Percentiles rank a stretch among this genome's conserved stretches.
phyloP scores from a whole-genome alignment of 768 basidiomycete genomes.

The Agaricus subrufescens region DNA sequence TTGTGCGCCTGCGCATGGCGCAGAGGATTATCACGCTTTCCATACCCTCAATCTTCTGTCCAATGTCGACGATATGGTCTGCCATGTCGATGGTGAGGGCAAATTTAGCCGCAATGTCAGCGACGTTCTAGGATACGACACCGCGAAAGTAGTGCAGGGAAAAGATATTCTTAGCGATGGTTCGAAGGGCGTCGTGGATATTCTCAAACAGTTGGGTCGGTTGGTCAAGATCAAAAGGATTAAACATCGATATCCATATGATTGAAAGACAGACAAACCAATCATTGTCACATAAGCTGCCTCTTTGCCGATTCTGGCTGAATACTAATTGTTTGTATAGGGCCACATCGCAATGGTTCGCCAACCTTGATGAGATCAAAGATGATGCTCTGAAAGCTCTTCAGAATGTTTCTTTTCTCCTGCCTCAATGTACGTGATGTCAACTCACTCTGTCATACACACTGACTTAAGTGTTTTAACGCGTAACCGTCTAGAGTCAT shows the following conservation, averaged over 20 bases:
- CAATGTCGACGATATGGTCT: constrained; percentile 47
- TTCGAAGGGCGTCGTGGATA: constrained; percentile 54
- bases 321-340: constrained; percentile 30
- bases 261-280: constrained; percentile 93
- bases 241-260: constrained; percentile 90
- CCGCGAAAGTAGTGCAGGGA: constrained; percentile 48
- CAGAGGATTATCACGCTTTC: constrained; percentile 85
- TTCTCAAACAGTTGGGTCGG: constrained; percentile 51
- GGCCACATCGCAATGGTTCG: constrained; percentile 97
- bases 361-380: constrained; percentile 85
- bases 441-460: background rate
- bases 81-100: constrained; percentile 80
- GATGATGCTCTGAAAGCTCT: constrained; percentile 66
- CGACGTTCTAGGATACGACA: constrained; percentile 49
- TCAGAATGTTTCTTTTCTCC: constrained; percentile 68
- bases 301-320: background rate
- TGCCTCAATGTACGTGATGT: constrained; percentile 54
- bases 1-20: constrained; percentile 91
- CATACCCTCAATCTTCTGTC: constrained; percentile 49
- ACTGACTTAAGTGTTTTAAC: constrained; percentile 38
- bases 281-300: constrained; percentile 78
- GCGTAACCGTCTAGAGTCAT: constrained; percentile 82
- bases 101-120: constrained; percentile 58
- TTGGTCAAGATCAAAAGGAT: constrained; percentile 67
- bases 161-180: constrained; percentile 74